phyloP scores from a whole-genome alignment of 345 rosid genomes.

The Eucalyptus erythrocorys region DNA sequence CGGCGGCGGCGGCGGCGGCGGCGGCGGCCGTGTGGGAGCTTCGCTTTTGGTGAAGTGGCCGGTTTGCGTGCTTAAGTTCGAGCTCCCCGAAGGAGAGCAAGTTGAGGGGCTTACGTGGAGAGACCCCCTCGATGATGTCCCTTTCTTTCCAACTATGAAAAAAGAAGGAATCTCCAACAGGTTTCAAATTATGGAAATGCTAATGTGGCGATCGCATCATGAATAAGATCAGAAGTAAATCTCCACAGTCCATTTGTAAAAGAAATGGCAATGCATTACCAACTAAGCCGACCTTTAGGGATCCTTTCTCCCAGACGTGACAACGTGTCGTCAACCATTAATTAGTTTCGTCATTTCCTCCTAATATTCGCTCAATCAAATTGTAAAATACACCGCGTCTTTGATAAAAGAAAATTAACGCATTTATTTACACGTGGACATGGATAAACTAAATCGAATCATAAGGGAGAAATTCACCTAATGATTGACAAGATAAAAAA shows the following conservation, averaged over 20 bases:
- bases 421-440: too few relatives aligned
- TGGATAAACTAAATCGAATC: too few relatives aligned
- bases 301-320: too few relatives aligned
- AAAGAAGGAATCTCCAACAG: background rate
- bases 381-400: rapidly evolving
- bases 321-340: rapidly evolving
- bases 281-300: background rate
- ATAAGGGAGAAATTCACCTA: background rate
- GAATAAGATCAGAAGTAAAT: background rate
- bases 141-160: background rate
- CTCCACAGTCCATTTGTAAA: background rate
- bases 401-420: too few relatives aligned
- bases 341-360: too few relatives aligned
- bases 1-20: background rate
- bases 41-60: background rate
- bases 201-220: background rate
- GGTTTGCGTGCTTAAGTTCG: background rate
- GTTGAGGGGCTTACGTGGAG: background rate
- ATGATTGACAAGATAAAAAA: background rate
- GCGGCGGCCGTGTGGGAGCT: background rate
- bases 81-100: background rate
- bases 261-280: background rate
- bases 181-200: background rate
- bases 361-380: rapidly evolving
- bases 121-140: background rate